Evolutionary conservation across 1,284 basidiomycete species (phyloP), one percentile per base, ranked within the genome.

Genomic region (Baeospora myosura): DNA sequence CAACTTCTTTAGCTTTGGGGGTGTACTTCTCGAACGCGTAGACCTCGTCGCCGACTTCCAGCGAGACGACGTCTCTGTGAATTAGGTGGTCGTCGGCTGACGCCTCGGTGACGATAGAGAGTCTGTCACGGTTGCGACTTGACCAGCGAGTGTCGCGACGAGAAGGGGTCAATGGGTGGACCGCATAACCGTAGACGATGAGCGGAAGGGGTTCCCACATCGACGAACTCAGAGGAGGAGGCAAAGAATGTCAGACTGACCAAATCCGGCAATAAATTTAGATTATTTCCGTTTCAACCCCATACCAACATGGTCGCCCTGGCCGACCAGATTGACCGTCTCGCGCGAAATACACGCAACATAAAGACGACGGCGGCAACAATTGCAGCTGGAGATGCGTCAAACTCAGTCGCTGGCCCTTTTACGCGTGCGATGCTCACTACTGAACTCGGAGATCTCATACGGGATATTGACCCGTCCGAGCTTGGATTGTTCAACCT

Each of bases 11-110:
- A 48, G 71, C 75, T 45, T 66, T 70, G 20, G 82, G 83, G 0
- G 73, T 80, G 60, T 90, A 93, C 59, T 83, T 83, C 65, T 96
- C 92, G 56, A 96, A 95, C 18, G 92, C 91, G 65, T 97, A 97
- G 28, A 98, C 83, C 60, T 97, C 94, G 60, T 97, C 94, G 39
- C 95, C 95, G 26, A 28, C 83, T 50, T 89, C 87, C 39, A 89
- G 70, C 12, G 78, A 74, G 25, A 88, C 86, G n/a, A 88, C 80
- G 46, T 88, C 84, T 43, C 77, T 71, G 63, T 83, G 74, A 0
- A 74, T 68, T 25, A 72, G 66, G 41, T 77, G 71, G 36, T 85
- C 81, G 40, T 81, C 81, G 8, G 72, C 71, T 1, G 81, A 84
- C 21, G 65, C 72, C 51, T 85, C 82, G 4, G 83, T 85, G 48